Evolutionary conservation across 2,329 filamentous ascomycete species (phyloP).

Genomic region (Cercospora sp.): DNA sequence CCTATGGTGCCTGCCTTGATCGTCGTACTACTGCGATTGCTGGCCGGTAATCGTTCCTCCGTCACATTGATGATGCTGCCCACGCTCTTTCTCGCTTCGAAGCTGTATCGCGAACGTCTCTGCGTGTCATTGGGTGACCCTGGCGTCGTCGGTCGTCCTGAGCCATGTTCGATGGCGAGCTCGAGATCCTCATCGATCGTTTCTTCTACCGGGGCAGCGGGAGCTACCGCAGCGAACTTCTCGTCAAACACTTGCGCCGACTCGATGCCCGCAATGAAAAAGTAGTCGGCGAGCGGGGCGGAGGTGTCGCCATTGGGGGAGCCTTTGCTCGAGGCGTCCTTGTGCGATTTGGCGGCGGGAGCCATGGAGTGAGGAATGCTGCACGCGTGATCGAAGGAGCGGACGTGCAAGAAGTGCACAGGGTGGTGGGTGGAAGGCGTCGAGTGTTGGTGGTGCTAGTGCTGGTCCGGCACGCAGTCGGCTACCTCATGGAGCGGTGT

Average conservation of each 20-base stretch:
- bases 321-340: slow-evolving; percentile 21
- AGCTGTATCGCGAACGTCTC: slow-evolving; percentile 47
- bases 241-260: slow-evolving; percentile 54
- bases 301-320: slow-evolving; percentile 43
- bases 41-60: slow-evolving; percentile 52
- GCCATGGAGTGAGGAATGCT: slow-evolving; percentile 24
- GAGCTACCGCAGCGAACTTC: slow-evolving; percentile 30
- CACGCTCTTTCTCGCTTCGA: slow-evolving; percentile 53
- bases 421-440: background rate
- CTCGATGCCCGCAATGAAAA: slow-evolving; percentile 62
- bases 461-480: background rate
- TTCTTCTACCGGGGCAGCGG: slow-evolving; percentile 48
- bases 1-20: slow-evolving; percentile 53
- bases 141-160: slow-evolving; percentile 49
- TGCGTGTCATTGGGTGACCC: slow-evolving; percentile 43
- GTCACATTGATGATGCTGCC: slow-evolving; percentile 49
- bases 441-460: background rate
- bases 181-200: slow-evolving; percentile 63
- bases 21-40: slow-evolving; percentile 65
- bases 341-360: slow-evolving; percentile 24
- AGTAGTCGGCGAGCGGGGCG: slow-evolving; percentile 64
- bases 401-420: slow-evolving; percentile 22
- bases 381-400: slow-evolving; percentile 17
- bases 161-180: slow-evolving; percentile 54
- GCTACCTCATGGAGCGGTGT: slow-evolving; percentile 6